Conservation (phyloP, 2,329 filamentous ascomycete genomes). For the Blumeria graminis region DNA sequence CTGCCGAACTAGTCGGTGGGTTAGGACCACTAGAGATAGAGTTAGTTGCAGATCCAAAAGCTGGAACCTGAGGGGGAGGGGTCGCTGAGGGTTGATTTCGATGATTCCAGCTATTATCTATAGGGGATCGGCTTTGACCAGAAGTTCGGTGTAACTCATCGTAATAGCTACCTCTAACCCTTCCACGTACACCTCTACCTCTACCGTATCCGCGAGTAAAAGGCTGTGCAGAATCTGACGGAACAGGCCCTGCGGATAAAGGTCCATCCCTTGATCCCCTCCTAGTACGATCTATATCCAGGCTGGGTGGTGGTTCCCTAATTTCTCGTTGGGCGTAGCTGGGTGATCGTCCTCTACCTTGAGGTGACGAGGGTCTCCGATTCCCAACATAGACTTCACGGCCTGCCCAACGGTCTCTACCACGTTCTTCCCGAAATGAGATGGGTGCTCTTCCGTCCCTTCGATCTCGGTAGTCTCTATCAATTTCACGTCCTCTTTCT, state of each 20-base stretch:
- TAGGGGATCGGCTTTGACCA: constrained; percentile 13
- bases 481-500: constrained; percentile 24
- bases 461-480: constrained; percentile 29
- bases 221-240: constrained; percentile 32
- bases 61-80: constrained; percentile 27
- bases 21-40: background rate
- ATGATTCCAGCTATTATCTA: constrained; percentile 12
- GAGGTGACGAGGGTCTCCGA: constrained; percentile 37
- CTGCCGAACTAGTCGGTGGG: constrained; percentile 1
- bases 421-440: constrained; percentile 30
- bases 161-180: constrained; percentile 26
- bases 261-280: constrained; percentile 51
- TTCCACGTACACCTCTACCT: constrained; percentile 22
- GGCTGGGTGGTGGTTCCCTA: constrained; percentile 19
- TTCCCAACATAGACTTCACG: constrained; percentile 21
- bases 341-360: constrained; percentile 36
- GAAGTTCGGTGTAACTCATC: constrained; percentile 26
- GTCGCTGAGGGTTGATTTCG: constrained; percentile 23
- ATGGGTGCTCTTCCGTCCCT: constrained; percentile 22
- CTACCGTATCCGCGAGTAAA: constrained; percentile 22
- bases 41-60: constrained; percentile 23
- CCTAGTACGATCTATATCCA: constrained; percentile 42
- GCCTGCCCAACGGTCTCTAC: constrained; percentile 6
- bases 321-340: constrained; percentile 30
- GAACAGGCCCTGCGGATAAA: constrained; percentile 44